Evolutionary conservation across 2,329 filamentous ascomycete species (phyloP).

Genomic region (Ophiocordyceps australis): DNA sequence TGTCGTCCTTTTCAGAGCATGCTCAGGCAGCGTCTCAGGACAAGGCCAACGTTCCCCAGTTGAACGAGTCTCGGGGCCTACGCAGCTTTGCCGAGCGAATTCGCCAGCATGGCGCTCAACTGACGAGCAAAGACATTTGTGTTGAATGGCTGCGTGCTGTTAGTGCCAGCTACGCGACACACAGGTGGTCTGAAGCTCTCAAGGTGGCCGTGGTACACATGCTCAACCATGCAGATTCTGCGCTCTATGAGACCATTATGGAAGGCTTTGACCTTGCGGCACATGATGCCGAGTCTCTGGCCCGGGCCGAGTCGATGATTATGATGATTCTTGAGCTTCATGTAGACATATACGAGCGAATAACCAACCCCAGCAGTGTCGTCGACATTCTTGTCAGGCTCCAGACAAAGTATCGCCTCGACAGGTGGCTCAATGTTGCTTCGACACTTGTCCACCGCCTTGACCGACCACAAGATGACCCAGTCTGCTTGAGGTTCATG

Average conservation of each 20-base stretch:
- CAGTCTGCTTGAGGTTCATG: constrained; percentile 31
- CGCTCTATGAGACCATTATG: constrained; percentile 27
- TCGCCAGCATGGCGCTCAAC: constrained; percentile 23
- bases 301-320: constrained; percentile 22
- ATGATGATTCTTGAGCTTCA: constrained; percentile 45
- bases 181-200: constrained; percentile 38
- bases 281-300: constrained; percentile 8
- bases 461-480: constrained; percentile 13
- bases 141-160: constrained; percentile 38
- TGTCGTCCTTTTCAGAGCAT: constrained; percentile 46
- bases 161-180: constrained; percentile 29
- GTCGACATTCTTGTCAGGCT: constrained; percentile 28
- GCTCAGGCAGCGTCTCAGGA: constrained; percentile 37
- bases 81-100: constrained; percentile 29
- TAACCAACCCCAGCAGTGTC: constrained; percentile 36
- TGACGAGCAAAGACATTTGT: constrained; percentile 35
- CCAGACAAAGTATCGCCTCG: constrained; percentile 29
- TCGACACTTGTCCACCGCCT: constrained; percentile 22
- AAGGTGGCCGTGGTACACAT: constrained; percentile 39
- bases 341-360: constrained; percentile 39
- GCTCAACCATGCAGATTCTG: constrained; percentile 31
- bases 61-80: constrained; percentile 34
- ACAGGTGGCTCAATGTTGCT: constrained; percentile 32
- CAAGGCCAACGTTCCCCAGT: constrained; percentile 22
- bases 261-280: constrained; percentile 18